Base-by-base conservation (phyloP, 192 early-diverging fungal species). In the Mortierella claussenii region DNA sequence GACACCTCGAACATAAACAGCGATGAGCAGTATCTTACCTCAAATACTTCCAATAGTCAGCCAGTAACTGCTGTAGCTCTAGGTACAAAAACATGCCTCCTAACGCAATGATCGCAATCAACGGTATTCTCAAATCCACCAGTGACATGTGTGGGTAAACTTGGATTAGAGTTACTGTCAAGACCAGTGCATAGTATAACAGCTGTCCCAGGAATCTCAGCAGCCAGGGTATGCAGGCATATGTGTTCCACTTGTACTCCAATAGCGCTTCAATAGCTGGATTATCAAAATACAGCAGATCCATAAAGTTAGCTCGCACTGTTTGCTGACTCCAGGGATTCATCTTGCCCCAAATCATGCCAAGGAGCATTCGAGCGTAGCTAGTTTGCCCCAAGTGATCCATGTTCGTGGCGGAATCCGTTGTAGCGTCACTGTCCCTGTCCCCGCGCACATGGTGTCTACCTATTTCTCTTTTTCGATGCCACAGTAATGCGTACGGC, bases 201-300 rank as follows among this genome's bases (percentile, higher is more conserved):
- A 42, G 24, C 20, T 71, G 60, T 21, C 13, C 13, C 6, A 44
- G 12, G 23, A 71, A 71, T 4, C 68, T 40, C 11, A 48, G 13
- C 9, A 17, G 11, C 60, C 69, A 71, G 20, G 27, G 44, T 7
- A 30, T 21, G 7, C 26, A 49, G 12, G 42, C 60, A 15, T 60
- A 48, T 18, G 60, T 43, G n/a, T 71, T 56, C 69, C 69, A 71
- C 42, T 71, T 71, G 47, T 63, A 63, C 21, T 55, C 23, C 4
- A 71, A 23, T 10, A 71, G 27, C 15, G 60, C 60, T 2, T 36
- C 55, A 4, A 63, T 26, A 13, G 60, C 69, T 1, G 69, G 69
- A 34, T 71, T 62, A 24, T 63, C 69, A 51, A 63, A 63, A 33
- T 50, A 49, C 45, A 49, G 27, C 2, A 63, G 55, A 32, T 60